These are phyloP conservation scores for Taiwanofungus camphoratus DNA, from an alignment of 1,284 basidiomycete species.

Conservation along the genomic window DNA sequence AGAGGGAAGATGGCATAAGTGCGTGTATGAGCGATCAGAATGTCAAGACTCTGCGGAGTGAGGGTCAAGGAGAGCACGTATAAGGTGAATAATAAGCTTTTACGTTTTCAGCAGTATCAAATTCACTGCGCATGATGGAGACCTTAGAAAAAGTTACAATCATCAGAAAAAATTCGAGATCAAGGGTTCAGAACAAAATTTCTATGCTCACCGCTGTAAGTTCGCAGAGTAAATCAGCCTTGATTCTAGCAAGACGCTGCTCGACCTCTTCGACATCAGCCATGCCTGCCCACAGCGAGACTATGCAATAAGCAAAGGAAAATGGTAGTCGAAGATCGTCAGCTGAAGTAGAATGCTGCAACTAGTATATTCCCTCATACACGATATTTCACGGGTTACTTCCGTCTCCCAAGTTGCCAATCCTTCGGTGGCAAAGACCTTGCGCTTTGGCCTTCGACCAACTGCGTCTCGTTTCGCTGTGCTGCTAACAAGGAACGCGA, in stretches of 20 bases:
- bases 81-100: conserved; percentile 2
- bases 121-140: conserved; percentile 60
- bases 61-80: not conserved
- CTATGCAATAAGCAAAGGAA: conserved; percentile 13
- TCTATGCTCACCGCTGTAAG: conserved; percentile 45
- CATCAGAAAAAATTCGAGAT: no score
- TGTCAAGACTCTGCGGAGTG: conserved; percentile 40
- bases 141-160: conserved; percentile 43
- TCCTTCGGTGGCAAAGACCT: conserved; percentile 61
- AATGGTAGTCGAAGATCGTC: not conserved
- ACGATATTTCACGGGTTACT: conserved; percentile 33
- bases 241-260: conserved; percentile 49
- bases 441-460: conserved; percentile 65
- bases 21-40: conserved; percentile 56
- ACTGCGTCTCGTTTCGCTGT: conserved; percentile 64
- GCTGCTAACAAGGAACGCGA: conserved; percentile 61
- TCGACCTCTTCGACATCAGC: conserved; percentile 46
- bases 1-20: conserved; percentile 46
- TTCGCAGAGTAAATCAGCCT: conserved; percentile 66
- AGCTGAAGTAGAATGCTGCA: not conserved
- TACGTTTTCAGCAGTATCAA: conserved; percentile 50
- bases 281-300: conserved; percentile 45
- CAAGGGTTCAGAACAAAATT: not conserved
- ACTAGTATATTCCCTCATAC: no score
- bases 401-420: conserved; percentile 46